Evolutionary conservation across 257 asterid genomes (phyloP).

Genomic region (Nicotiana benthamiana): DNA sequence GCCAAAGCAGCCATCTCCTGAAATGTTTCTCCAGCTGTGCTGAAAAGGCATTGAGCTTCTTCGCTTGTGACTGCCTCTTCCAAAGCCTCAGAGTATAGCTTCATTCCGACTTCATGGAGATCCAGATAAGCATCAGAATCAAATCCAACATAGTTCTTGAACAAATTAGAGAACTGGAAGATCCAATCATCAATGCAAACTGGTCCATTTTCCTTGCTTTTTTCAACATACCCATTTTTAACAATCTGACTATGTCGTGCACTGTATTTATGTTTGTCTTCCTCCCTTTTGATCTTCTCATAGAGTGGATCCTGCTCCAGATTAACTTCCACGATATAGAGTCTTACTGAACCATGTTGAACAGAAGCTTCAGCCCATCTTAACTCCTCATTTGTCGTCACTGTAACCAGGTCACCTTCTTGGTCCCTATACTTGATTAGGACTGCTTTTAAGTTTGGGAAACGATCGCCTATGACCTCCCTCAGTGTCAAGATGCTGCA

Average conservation of each 20-base stretch:
- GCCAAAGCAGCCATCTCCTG: conserved; percentile 86
- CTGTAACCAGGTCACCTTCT: conserved; percentile 84
- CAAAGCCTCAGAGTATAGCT: conserved; percentile 68
- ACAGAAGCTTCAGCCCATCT: conserved; percentile 75
- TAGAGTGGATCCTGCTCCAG: conserved; percentile 64
- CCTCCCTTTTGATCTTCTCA: conserved; percentile 23
- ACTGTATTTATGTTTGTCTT: conserved; percentile 6
- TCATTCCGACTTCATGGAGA: conserved; percentile 68
- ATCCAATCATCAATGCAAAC: conserved; percentile 72
- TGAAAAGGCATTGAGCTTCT: conserved; percentile 68
- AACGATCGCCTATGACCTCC: conserved; percentile 52
- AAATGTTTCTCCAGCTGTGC: conserved; percentile 58
- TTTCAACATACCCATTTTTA: conserved; percentile 33
- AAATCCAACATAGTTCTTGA: conserved; percentile 63
- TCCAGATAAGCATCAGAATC: conserved; percentile 67
- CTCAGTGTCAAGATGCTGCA: conserved; percentile 48
- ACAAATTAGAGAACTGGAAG: conserved; percentile 60
- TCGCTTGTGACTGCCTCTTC: conserved; percentile 75
- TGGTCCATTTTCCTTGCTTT: conserved; percentile 29
- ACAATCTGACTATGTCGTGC: conserved; percentile 8
- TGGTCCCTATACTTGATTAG: conserved; percentile 78
- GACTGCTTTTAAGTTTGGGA: conserved; percentile 41
- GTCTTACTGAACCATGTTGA: conserved; percentile 52
- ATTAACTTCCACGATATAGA: conserved; percentile 55
- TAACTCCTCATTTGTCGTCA: conserved; percentile 67